Base-by-base conservation (phyloP, 139 green algal genomes). In the Picochlorum sp. region DNA sequence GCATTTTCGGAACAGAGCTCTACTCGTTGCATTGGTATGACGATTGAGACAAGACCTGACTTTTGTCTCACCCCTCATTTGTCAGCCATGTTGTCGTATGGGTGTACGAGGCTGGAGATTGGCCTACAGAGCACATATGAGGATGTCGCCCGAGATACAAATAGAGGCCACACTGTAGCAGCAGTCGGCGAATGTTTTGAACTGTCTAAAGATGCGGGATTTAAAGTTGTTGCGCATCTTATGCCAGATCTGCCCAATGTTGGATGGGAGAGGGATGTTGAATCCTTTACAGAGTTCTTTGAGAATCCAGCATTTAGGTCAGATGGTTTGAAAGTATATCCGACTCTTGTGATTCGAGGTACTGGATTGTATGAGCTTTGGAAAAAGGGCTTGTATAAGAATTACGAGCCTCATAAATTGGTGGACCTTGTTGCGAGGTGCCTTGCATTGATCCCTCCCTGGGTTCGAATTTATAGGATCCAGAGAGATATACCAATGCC, bases 161-260 rank as follows among this genome's bases (percentile, higher is more conserved):
- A 98, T 76, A 74, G 92, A 13, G 89, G 89, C 4, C 89, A 96
- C 73, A 95, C 86, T 20, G 87, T 94, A 3, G 84, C 79, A 28
- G 85, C 91, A 2, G 92, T 98, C 23, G 86, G 88, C 37, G 74
- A 92, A 45, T 97, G 92, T 75, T 98, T 98, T 76, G 76, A 78
- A 47, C 73, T 95, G 30, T 85, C 90, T 28, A 98, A 98, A 78
- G 82, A 96, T 60, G 86, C 88, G 7, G 90, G 90, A 10, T 96
- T 96, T 77, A 96, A 96, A 81, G 85, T 89, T 30, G 90, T 97
- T 60, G 88, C 82, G 10, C 93, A 99, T 82, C 95, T 99, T 88
- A 98, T 99, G 94, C 94, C 94, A 3, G 90, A 98, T 75, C 74
- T 99, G 72, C 94, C 94, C 23, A 96, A 95, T 62, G 92, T 98